phyloP scores from a whole-genome alignment of 2,329 filamentous ascomycete genomes.

The Eutypella sp. region DNA sequence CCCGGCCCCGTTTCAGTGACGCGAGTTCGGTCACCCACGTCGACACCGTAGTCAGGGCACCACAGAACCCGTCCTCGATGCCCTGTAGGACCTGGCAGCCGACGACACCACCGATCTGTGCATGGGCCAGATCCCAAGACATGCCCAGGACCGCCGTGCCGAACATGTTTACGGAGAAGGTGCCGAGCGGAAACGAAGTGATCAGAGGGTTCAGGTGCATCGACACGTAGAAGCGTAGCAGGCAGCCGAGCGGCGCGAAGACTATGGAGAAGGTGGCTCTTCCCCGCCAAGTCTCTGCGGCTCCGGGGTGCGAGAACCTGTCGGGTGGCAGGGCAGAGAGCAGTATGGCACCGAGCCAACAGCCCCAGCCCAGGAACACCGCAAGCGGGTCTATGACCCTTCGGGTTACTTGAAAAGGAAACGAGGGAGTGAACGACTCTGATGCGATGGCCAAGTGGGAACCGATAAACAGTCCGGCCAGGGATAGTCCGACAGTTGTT shows the following conservation, averaged over 20 bases:
- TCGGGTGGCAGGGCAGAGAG: conserved; percentile 68
- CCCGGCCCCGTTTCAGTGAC: conserved; percentile 40
- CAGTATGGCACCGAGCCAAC: conserved; percentile 73
- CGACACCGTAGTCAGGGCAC: conserved; percentile 61
- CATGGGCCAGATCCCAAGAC: conserved; percentile 74
- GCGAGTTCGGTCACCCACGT: conserved; percentile 61
- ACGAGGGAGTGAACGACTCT: conserved; percentile 52
- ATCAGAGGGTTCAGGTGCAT: conserved; percentile 63
- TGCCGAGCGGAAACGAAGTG: conserved; percentile 74
- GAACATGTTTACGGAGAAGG: conserved; percentile 74
- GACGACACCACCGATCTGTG: conserved; percentile 45
- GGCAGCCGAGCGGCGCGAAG: conserved; percentile 76
- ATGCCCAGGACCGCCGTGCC: conserved; percentile 72
- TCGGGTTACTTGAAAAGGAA: conserved; percentile 54
- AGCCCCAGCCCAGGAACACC: conserved; percentile 63
- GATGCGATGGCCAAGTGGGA: conserved; percentile 67
- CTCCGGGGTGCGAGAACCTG: conserved; percentile 28
- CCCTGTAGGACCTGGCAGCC: conserved; percentile 67
- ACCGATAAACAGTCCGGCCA: conserved; percentile 66
- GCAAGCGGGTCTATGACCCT: conserved; percentile 58
- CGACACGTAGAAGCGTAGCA: conserved; percentile 69
- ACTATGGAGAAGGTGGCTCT: conserved; percentile 70
- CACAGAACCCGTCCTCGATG: conserved; percentile 64
- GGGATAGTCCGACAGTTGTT: conserved; percentile 63
- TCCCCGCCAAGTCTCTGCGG: conserved; percentile 65